Base-by-base conservation (phyloP, 2,329 filamentous ascomycete genomes). In the Dothistroma pini region DNA sequence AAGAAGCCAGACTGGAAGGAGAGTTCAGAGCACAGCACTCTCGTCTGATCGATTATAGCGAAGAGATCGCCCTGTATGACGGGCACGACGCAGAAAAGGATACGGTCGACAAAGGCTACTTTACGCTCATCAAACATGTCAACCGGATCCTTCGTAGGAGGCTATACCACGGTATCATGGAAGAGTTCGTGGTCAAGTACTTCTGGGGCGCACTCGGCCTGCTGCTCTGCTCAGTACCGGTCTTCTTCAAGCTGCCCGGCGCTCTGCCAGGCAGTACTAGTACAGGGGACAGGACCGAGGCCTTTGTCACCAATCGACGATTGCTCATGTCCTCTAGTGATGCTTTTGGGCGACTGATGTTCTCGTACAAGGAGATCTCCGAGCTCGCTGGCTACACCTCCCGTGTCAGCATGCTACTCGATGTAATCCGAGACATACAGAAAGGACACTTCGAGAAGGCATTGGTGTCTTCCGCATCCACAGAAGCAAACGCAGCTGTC, bases 171-270 rank as follows among this genome's bases (percentile, higher is more conserved):
- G 93, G 93, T n/a, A 89, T 99, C 71, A 97, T 97, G 93, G 95
- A 99, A 75, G 95, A 99, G 75, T 99, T 97, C 76, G 91, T 97
- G 60, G 96, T 99, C 77, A 99, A 99, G 77, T 99, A 99, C 75
- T 95, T 97, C 77, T 99, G 95, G 95, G 95, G 95, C 47, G 93
- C 95, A 1, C 77, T 99, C 49, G 95, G 95, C 1, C 83, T 99
- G 66, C 77, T 96, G 65, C 86, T 99, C 10, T 99, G 95, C 80
- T 96, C 91, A 75, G 87, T 96, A 0, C 95, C 95, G 0, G 93
- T 97, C 1, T 99, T 99, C 75, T 90, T 99, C 81, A 93, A 93
- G 76, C 81, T 85, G 65, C 69, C 71, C 7, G 68, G 67, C 11
- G 60, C 63, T 10, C 35, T 56, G 12, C 60, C 59, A 8, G 66